Conservation (phyloP, 2,329 filamentous ascomycete genomes). For the Biscogniauxia marginata region DNA sequence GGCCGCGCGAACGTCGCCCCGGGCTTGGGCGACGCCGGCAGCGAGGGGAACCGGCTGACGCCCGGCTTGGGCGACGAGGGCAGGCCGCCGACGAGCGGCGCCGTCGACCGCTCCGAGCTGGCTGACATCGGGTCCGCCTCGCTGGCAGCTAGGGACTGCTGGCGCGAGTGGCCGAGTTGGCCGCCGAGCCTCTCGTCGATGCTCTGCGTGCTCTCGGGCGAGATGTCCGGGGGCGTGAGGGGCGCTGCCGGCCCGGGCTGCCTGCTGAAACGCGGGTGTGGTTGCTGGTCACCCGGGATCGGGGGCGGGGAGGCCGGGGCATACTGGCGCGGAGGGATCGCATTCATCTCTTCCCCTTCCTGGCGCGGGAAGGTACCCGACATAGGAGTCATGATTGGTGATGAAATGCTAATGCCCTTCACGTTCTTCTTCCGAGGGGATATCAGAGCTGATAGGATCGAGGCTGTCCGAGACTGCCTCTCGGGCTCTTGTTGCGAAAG, state of each 20-base stretch:
- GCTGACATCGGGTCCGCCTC: constrained; percentile 53
- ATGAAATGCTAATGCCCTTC: constrained; percentile 59
- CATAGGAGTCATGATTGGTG: constrained; percentile 64
- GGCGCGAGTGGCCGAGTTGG: constrained; percentile 39
- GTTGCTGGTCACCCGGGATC: constrained; percentile 47
- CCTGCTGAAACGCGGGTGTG: constrained; percentile 34
- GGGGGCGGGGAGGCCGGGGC: constrained; percentile 57
- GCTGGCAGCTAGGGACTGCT: constrained; percentile 37
- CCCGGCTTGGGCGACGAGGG: constrained; percentile 44
- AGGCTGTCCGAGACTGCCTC: constrained; percentile 57
- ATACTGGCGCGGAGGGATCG: constrained; percentile 59
- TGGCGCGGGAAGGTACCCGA: constrained; percentile 58
- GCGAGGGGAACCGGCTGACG: constrained; percentile 34
- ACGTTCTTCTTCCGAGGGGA: constrained; percentile 54
- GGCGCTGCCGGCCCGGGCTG: constrained; percentile 39
- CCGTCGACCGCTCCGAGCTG: constrained; percentile 49
- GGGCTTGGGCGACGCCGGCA: constrained; percentile 37
- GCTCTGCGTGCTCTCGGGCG: constrained; percentile 47
- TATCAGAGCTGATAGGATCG: constrained; percentile 59
- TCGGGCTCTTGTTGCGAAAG: constrained; percentile 44
- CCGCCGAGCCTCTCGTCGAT: constrained; percentile 56
- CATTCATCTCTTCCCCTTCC: constrained; percentile 55
- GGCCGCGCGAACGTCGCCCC: constrained; percentile 43
- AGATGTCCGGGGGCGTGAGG: constrained; percentile 45
- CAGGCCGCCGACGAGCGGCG: constrained; percentile 52